phyloP scores from a whole-genome alignment of 495 filamentous ascomycete genomes.

The Lasiosphaeria ovina region DNA sequence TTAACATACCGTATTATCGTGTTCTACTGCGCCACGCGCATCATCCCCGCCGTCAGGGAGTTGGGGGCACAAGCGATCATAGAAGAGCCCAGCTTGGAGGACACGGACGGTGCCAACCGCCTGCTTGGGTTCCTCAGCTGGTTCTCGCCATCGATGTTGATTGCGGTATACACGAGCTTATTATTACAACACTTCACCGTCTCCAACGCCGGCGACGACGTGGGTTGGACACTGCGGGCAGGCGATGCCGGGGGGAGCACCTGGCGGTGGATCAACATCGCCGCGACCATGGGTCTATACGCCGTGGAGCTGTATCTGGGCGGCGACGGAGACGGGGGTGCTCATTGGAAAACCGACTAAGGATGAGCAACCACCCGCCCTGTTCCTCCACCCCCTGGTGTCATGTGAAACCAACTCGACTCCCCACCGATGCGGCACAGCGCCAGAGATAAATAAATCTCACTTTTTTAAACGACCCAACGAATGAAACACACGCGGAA shows the following conservation, averaged over 20 bases:
- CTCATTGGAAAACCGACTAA: slow-evolving; percentile 93
- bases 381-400: too few species aligned
- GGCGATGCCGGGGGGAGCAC: slow-evolving; percentile 77
- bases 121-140: slow-evolving; percentile 79
- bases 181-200: slow-evolving; percentile 91
- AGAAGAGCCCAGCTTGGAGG: slow-evolving; percentile 79
- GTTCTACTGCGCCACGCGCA: slow-evolving; percentile 91
- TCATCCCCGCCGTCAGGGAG: slow-evolving; percentile 89
- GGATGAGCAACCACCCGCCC: not conserved
- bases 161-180: slow-evolving; percentile 95
- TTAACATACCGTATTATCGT: slow-evolving; percentile 90
- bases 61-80: slow-evolving; percentile 77
- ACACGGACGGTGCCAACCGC: slow-evolving; percentile 76
- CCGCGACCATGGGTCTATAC: slow-evolving; percentile 82
- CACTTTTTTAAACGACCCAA: too few species aligned
- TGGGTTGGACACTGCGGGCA: slow-evolving; percentile 80
- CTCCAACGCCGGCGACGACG: slow-evolving; percentile 60
- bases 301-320: slow-evolving; percentile 84
- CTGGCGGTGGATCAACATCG: slow-evolving; percentile 92
- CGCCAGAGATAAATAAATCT: too few species aligned
- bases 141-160: slow-evolving; percentile 88
- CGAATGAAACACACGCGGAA: too few species aligned
- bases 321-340: slow-evolving; percentile 64
- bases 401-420: not conserved
- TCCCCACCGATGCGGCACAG: not conserved